A percentile compares a stretch with the other conserved stretches of the same genome.
Evolutionary conservation across 495 filamentous ascomycete genomes (phyloP).

Genomic region (Penicillium herquei): DNA sequence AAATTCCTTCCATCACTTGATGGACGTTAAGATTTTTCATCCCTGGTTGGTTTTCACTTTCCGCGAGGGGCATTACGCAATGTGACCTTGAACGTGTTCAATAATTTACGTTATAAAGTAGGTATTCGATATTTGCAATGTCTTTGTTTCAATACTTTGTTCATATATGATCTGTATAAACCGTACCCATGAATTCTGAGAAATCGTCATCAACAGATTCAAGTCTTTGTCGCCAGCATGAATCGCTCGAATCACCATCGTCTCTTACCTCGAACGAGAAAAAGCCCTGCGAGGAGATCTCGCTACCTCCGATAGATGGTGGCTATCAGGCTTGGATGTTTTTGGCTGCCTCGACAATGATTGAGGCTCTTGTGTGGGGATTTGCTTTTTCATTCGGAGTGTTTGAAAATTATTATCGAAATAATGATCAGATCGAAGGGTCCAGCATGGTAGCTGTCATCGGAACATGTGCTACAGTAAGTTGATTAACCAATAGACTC

Average conservation of each 20-base stretch:
- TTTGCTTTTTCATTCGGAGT: conserved; percentile 27
- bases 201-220: not conserved
- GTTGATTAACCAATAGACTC: not conserved
- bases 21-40: conserved; percentile 4
- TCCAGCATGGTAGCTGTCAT: conserved; percentile 42
- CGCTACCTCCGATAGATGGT: conserved; percentile 16
- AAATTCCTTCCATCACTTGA: conserved; percentile 20
- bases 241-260: conserved; percentile 2
- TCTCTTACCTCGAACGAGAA: not conserved
- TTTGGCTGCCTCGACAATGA: conserved; percentile 17
- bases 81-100: conserved; percentile 8
- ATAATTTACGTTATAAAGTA: conserved; percentile 2
- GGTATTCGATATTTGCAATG: not conserved
- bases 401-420: conserved; percentile 31
- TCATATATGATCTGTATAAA: not conserved
- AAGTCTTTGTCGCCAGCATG: not conserved
- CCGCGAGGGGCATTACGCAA: conserved; percentile 4
- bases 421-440: conserved; percentile 21
- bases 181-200: conserved; percentile 3
- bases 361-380: conserved; percentile 23
- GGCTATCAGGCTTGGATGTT: conserved; percentile 23
- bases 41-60: not conserved
- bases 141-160: not conserved
- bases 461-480: conserved; percentile 50
- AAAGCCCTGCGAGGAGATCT: not conserved